phyloP scores from a whole-genome alignment of 768 basidiomycete species.

The Leccinum rimulosum region DNA sequence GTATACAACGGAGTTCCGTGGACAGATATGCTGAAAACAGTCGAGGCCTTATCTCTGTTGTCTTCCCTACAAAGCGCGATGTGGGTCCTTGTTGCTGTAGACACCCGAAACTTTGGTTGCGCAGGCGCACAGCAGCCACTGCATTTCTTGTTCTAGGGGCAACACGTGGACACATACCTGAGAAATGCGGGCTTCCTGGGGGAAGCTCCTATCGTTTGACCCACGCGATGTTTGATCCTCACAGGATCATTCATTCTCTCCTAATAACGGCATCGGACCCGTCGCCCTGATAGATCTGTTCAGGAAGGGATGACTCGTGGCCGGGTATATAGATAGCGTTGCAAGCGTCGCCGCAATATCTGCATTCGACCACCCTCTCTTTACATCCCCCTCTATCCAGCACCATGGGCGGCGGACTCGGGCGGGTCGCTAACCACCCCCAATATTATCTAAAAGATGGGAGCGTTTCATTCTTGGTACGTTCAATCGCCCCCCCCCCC shows the following conservation, averaged over 20 bases:
- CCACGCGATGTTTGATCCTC: constrained; percentile 9
- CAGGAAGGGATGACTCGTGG: constrained; percentile 14
- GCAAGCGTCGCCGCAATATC: background rate
- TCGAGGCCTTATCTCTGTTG: background rate
- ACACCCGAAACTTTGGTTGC: constrained; percentile 1
- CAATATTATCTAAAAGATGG: constrained; percentile 17
- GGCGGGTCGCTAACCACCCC: background rate
- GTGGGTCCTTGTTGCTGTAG: constrained; percentile 24
- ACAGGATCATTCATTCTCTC: constrained; percentile 4
- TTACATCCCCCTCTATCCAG: background rate
- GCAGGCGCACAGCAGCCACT: constrained; percentile 5
- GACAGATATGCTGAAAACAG: constrained; percentile 8
- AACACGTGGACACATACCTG: constrained; percentile 2
- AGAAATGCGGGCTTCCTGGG: background rate
- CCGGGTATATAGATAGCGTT: constrained; percentile 16
- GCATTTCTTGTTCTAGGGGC: background rate
- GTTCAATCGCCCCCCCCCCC: background rate
- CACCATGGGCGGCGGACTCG: constrained; percentile 16
- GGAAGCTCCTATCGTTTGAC: background rate
- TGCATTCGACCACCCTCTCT: background rate
- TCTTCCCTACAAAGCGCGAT: constrained; percentile 8
- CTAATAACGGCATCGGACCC: background rate
- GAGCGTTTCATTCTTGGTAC: constrained; percentile 13
- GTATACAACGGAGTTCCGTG: background rate
- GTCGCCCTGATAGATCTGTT: constrained; percentile 16